Percentiles rank a stretch among this genome's conserved stretches.
phyloP scores from a whole-genome alignment of 257 asterid genomes.

The Nicotiana benthamiana region DNA sequence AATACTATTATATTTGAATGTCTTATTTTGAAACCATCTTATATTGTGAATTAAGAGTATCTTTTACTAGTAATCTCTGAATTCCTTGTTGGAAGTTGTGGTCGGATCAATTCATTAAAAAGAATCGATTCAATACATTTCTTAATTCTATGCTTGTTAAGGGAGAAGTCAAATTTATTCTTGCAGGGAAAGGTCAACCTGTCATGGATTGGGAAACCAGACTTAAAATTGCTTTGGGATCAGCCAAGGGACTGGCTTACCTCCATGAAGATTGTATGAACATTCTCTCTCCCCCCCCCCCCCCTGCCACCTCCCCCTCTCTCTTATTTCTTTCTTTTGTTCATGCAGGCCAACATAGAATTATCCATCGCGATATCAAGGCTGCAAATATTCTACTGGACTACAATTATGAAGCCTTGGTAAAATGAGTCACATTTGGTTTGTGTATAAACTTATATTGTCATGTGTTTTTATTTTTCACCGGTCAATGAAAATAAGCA shows the following conservation, averaged over 20 bases:
- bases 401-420: conserved; percentile 49
- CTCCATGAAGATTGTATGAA: conserved; percentile 87
- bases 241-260: conserved; percentile 93
- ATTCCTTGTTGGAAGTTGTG: not conserved
- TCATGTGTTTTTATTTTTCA: not conserved
- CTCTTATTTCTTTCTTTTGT: not conserved
- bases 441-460: not conserved
- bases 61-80: not conserved
- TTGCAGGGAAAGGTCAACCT: conserved; percentile 63
- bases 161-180: not conserved
- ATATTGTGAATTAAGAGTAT: not conserved
- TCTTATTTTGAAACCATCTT: not conserved
- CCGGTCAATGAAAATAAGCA: not conserved
- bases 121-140: not conserved
- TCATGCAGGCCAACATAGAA: conserved; percentile 41
- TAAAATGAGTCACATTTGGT: conserved; percentile 7
- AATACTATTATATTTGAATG: not conserved
- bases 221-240: conserved; percentile 80
- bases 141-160: not conserved
- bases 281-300: not conserved
- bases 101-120: not conserved
- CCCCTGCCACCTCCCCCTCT: not conserved
- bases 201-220: conserved; percentile 75
- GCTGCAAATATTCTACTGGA: conserved; percentile 49
- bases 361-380: conserved; percentile 52